Conservation (phyloP, 1,139 yeast genomes). For the Saccharomyces hybrid region DNA sequence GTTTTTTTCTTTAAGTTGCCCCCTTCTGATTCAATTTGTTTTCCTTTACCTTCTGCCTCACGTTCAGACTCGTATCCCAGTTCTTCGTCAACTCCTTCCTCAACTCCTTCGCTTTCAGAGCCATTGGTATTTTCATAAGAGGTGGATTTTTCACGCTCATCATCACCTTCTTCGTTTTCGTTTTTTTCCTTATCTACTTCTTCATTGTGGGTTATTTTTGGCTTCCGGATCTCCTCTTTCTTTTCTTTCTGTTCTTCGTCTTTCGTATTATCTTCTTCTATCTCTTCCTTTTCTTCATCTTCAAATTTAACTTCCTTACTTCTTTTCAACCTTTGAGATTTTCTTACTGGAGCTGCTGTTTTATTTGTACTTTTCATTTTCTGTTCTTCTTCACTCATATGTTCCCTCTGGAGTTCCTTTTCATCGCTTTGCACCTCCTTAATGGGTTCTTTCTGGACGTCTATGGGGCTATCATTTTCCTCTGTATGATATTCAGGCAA, state of each 20-base stretch:
- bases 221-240: slow-evolving; percentile 8
- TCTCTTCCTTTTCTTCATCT: slow-evolving; percentile 5
- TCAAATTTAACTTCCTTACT: background rate
- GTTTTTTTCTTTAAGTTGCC: background rate
- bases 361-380: background rate
- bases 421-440: slow-evolving; percentile 4
- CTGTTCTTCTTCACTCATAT: background rate
- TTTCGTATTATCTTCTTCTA: slow-evolving; percentile 11
- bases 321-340: background rate
- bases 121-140: slow-evolving; percentile 2
- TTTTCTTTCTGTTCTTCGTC: slow-evolving; percentile 4
- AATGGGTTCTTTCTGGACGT: background rate
- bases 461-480: slow-evolving; percentile 1
- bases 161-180: slow-evolving; percentile 8
- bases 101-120: slow-evolving; percentile 6
- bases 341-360: background rate
- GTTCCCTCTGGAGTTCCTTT: background rate
- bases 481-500: background rate
- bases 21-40: slow-evolving; percentile 7
- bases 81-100: slow-evolving; percentile 4
- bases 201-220: slow-evolving; percentile 6
- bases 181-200: slow-evolving; percentile 9
- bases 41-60: slow-evolving; percentile 9
- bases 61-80: slow-evolving; percentile 1
- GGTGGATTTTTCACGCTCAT: slow-evolving; percentile 1